Conservation (phyloP, 73 alveolate genomes). For the Durusdinium trenchii region DNA sequence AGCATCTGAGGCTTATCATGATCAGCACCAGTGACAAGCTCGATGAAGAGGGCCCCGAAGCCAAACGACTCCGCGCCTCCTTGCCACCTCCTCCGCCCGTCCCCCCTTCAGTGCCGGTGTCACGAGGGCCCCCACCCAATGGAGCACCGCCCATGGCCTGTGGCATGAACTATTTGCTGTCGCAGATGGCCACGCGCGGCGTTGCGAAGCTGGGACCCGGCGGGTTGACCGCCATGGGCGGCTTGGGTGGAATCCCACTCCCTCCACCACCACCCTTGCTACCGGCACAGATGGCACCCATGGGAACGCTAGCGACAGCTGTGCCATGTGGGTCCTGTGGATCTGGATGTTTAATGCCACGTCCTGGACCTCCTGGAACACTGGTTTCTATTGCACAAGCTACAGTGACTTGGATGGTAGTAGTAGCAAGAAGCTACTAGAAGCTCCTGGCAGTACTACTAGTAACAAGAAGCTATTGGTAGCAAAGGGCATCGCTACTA, state of each 20-base stretch:
- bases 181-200: conserved; percentile 72
- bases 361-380: not conserved
- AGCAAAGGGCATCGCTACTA: too few relatives aligned
- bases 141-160: not conserved
- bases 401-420: too few relatives aligned
- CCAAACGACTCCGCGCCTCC: not conserved
- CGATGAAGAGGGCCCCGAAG: not conserved
- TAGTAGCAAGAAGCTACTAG: too few relatives aligned
- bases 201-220: conserved; percentile 48
- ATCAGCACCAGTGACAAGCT: not conserved
- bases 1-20: not conserved
- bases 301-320: not conserved
- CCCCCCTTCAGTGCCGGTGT: conserved; percentile 18
- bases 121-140: conserved; percentile 2
- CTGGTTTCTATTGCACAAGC: too few relatives aligned
- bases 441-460: too few relatives aligned
- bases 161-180: conserved; percentile 24
- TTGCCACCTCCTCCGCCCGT: conserved; percentile 39
- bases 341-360: not conserved
- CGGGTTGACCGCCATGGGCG: not conserved
- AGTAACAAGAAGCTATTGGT: too few relatives aligned
- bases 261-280: not conserved
- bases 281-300: too few relatives aligned
- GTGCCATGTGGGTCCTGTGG: not conserved
- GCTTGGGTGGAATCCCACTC: too few relatives aligned